Evolutionary conservation across 495 filamentous ascomycete species (phyloP).

Genomic region (Annulohypoxylon maeteangense): DNA sequence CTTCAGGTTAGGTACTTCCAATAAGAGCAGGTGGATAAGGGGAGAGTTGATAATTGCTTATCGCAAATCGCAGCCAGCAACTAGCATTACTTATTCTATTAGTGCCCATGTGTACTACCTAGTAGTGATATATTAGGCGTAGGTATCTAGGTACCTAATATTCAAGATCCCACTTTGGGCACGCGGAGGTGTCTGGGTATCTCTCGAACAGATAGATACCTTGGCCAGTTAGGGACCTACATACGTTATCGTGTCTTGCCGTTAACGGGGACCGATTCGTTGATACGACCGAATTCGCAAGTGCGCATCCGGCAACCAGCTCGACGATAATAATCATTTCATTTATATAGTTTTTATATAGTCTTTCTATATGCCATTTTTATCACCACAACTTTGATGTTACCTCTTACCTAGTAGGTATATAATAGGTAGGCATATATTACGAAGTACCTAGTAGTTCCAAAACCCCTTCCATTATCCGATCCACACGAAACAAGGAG

Average conservation of each 20-base stretch:
- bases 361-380: too few species aligned
- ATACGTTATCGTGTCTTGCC: neutral
- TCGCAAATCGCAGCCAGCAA: neutral
- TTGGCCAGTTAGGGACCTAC: neutral
- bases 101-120: neutral
- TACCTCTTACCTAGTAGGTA: neutral
- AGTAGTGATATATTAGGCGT: too few species aligned
- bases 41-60: conserved; percentile 2
- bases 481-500: conserved; percentile 19
- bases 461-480: neutral
- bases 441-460: neutral
- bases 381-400: neutral
- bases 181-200: neutral
- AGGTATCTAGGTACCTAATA: neutral
- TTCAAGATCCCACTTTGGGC: neutral
- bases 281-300: conserved; percentile 2
- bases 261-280: conserved; percentile 11
- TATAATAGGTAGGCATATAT: too few species aligned
- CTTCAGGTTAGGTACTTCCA: neutral
- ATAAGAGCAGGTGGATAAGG: conserved; percentile 23
- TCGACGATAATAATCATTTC: neutral
- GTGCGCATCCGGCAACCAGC: neutral
- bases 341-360: too few species aligned
- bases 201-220: neutral
- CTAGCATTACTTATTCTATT: too few species aligned